phyloP scores from a whole-genome alignment of 164 flowering plant species.

The Liriodendron chinense region DNA sequence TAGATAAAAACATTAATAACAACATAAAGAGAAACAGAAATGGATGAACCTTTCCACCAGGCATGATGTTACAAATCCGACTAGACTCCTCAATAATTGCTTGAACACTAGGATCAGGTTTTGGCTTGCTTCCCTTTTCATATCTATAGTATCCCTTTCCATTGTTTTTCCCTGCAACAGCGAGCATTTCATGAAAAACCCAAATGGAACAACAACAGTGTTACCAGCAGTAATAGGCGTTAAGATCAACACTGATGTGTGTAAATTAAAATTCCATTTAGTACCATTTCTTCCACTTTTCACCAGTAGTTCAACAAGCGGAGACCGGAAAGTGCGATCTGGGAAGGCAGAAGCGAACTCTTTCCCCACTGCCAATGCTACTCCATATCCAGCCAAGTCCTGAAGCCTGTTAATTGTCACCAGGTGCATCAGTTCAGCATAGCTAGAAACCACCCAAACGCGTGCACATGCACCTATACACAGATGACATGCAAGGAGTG shows the following conservation, averaged over 20 bases:
- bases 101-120: slow-evolving; percentile 69
- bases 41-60: slow-evolving; percentile 76
- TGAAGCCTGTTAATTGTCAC: slow-evolving; percentile 62
- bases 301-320: slow-evolving; percentile 66
- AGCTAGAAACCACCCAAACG: background rate
- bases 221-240: background rate
- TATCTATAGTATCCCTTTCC: slow-evolving; percentile 89
- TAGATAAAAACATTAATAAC: background rate
- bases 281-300: slow-evolving; percentile 85
- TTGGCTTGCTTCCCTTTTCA: slow-evolving; percentile 90
- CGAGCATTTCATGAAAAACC: background rate
- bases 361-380: slow-evolving; percentile 53
- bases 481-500: background rate
- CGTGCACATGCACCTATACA: background rate
- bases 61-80: slow-evolving; percentile 62
- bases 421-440: slow-evolving; percentile 4
- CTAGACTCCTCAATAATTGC: slow-evolving; percentile 78
- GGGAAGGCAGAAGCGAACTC: slow-evolving; percentile 57
- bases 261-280: background rate
- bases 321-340: slow-evolving; percentile 61
- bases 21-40: slow-evolving; percentile 3
- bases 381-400: slow-evolving; percentile 92
- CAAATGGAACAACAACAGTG: background rate
- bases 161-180: slow-evolving; percentile 72
- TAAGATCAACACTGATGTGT: background rate